A percentile compares a stretch with the other conserved stretches of the same genome.
phyloP scores from a whole-genome alignment of 331 rosid species.

The Arachis monticola region DNA sequence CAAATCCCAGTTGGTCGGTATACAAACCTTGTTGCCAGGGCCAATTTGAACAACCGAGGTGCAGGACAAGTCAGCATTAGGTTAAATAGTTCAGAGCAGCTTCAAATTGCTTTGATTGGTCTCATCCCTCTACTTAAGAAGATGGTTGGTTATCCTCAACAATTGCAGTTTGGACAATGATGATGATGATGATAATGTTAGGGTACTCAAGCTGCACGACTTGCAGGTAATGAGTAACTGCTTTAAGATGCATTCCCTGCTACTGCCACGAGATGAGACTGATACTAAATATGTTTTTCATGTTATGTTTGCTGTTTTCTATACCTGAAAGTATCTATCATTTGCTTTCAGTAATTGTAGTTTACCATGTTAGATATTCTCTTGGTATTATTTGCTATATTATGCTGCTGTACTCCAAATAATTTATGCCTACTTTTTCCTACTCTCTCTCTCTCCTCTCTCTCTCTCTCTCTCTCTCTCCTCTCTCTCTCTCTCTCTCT shows the following conservation, averaged over 20 bases:
- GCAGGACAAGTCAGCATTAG: slow-evolving; percentile 91
- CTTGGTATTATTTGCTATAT: slow-evolving; percentile 52
- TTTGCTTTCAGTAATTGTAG: slow-evolving; percentile 43
- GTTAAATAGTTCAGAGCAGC: slow-evolving; percentile 89
- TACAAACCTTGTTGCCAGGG: slow-evolving; percentile 77
- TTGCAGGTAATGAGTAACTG: slow-evolving; percentile 45
- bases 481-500: too few species aligned
- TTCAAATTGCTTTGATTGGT: slow-evolving; percentile 78
- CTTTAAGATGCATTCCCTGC: slow-evolving; percentile 31
- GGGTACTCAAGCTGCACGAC: slow-evolving; percentile 43
- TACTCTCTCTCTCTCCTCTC: slow-evolving; percentile 41
- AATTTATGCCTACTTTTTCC: slow-evolving; percentile 40
- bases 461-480: slow-evolving; percentile 11
- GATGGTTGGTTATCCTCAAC: slow-evolving; percentile 58
- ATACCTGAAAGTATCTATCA: slow-evolving; percentile 39
- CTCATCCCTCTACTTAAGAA: slow-evolving; percentile 75
- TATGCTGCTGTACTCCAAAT: slow-evolving; percentile 43
- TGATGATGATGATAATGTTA: slow-evolving; percentile 29
- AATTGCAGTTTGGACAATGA: slow-evolving; percentile 67
- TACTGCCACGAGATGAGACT: slow-evolving; percentile 50
- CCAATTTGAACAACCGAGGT: slow-evolving; percentile 88
- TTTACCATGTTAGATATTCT: slow-evolving; percentile 49
- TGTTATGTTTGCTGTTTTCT: slow-evolving; percentile 41
- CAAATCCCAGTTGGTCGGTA: slow-evolving; percentile 85
- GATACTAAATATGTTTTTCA: slow-evolving; percentile 42